phyloP scores from a whole-genome alignment of 306 rosid genomes.

The Gillenia trifoliata region DNA sequence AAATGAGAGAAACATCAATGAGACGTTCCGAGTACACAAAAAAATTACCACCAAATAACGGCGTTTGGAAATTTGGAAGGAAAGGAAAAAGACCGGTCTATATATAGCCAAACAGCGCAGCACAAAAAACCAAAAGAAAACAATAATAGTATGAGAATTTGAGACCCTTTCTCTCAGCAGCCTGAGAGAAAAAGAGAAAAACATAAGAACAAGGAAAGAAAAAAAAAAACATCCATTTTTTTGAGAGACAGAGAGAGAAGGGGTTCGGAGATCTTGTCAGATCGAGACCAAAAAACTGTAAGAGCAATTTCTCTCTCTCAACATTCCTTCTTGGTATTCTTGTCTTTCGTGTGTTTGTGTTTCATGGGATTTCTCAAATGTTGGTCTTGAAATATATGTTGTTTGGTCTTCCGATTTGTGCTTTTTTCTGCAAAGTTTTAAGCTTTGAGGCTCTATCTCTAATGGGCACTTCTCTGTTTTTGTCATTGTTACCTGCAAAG shows the following conservation, averaged over 20 bases:
- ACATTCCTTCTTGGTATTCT: background rate
- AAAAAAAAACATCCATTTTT: slow-evolving; percentile 24
- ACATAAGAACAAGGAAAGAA: background rate
- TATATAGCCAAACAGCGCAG: slow-evolving; percentile 36
- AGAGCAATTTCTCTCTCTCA: slow-evolving; percentile 21
- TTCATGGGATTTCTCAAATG: slow-evolving; percentile 29
- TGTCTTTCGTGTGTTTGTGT: background rate
- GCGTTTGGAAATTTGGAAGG: background rate
- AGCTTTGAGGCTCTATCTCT: slow-evolving; percentile 18
- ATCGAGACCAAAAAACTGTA: slow-evolving; percentile 37
- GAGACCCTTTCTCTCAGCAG: slow-evolving; percentile 15
- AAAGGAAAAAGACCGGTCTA: slow-evolving; percentile 26
- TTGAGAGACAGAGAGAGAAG: background rate
- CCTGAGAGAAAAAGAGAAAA: slow-evolving; percentile 1
- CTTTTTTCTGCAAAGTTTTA: slow-evolving; percentile 14
- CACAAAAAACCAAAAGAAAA: slow-evolving; percentile 5
- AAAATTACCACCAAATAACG: no score
- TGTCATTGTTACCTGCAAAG: background rate
- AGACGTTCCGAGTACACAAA: background rate
- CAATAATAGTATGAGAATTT: slow-evolving; percentile 5
- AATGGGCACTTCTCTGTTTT: background rate
- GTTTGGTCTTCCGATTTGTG: slow-evolving; percentile 11
- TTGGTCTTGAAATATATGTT: slow-evolving; percentile 23
- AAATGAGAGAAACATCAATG: no score
- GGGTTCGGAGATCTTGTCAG: slow-evolving; percentile 55